Conservation (phyloP, 2,329 filamentous ascomycete species). For the Berkeleyomyces rouxiae region DNA sequence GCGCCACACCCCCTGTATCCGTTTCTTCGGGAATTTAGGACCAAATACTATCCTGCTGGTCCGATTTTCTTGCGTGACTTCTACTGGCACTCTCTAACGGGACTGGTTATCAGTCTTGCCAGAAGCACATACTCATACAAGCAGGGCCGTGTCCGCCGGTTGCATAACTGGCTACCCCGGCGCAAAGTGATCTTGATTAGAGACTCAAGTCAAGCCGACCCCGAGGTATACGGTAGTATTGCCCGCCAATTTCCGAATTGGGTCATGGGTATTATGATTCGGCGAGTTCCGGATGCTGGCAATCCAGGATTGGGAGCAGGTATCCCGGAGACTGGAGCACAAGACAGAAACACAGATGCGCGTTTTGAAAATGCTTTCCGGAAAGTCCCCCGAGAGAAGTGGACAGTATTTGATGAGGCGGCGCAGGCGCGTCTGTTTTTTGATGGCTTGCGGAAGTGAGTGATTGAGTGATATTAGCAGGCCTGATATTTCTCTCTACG, state of each 20-base stretch:
- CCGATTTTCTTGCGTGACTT: conserved; percentile 73
- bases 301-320: not conserved
- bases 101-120: conserved; percentile 63
- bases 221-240: conserved; percentile 74
- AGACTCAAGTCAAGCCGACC: conserved; percentile 82
- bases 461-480: not conserved
- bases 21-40: conserved; percentile 61
- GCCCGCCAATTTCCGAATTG: conserved; percentile 53
- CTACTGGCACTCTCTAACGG: conserved; percentile 69
- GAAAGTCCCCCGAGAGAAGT: conserved; percentile 49
- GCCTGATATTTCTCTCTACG: not conserved
- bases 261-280: conserved; percentile 71
- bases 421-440: conserved; percentile 17
- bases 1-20: conserved; percentile 91
- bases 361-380: conserved; percentile 75
- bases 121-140: conserved; percentile 77
- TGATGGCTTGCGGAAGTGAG: not conserved
- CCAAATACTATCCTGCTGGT: conserved; percentile 54
- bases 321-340: conserved; percentile 50
- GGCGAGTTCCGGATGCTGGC: conserved; percentile 51
- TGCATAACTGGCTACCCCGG: conserved; percentile 62
- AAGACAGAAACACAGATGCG: conserved; percentile 54
- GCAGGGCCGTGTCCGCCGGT: conserved; percentile 57
- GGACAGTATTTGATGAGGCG: conserved; percentile 72
- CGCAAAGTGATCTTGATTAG: conserved; percentile 72